Evolutionary conservation across 805 yeast species (phyloP).

Genomic region (Candida pini): DNA sequence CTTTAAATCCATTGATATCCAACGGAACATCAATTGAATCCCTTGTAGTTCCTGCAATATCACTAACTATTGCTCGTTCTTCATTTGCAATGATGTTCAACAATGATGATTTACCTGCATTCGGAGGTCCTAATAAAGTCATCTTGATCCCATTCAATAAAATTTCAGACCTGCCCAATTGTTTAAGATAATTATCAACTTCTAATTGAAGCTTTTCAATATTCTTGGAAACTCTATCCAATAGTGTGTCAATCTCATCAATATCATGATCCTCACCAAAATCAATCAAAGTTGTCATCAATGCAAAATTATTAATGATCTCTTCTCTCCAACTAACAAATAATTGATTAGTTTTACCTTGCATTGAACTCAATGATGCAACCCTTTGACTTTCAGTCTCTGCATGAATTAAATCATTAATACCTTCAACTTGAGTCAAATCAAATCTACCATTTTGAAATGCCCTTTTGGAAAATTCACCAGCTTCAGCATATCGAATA

Average conservation of each 20-base stretch:
- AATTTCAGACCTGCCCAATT: constrained; percentile 54
- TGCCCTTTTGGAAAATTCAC: constrained; percentile 87
- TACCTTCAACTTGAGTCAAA: constrained; percentile 86
- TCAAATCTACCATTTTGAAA: constrained; percentile 81
- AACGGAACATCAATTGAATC: constrained; percentile 79
- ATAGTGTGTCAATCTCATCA: constrained; percentile 52
- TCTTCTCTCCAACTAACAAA: constrained; percentile 63
- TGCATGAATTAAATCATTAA: constrained; percentile 82
- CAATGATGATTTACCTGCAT: constrained; percentile 92
- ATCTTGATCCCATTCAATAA: constrained; percentile 68
- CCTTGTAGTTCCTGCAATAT: constrained; percentile 90
- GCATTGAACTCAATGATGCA: constrained; percentile 67
- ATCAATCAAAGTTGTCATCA: constrained; percentile 83
- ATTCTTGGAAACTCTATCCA: constrained; percentile 42
- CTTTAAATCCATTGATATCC: constrained; percentile 79
- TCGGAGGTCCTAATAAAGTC: constrained; percentile 83
- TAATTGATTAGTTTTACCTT: constrained; percentile 54
- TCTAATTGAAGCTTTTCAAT: constrained; percentile 39
- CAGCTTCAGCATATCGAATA: constrained; percentile 83
- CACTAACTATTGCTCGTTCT: constrained; percentile 87
- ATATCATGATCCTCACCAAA: constrained; percentile 92
- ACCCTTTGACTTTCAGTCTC: constrained; percentile 86
- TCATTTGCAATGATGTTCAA: constrained; percentile 69
- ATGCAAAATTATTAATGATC: constrained; percentile 62
- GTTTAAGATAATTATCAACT: constrained; percentile 37